These are phyloP conservation scores for Calonectria montana DNA, from an alignment of 2,329 filamentous ascomycete species.

Conservation along the genomic window DNA sequence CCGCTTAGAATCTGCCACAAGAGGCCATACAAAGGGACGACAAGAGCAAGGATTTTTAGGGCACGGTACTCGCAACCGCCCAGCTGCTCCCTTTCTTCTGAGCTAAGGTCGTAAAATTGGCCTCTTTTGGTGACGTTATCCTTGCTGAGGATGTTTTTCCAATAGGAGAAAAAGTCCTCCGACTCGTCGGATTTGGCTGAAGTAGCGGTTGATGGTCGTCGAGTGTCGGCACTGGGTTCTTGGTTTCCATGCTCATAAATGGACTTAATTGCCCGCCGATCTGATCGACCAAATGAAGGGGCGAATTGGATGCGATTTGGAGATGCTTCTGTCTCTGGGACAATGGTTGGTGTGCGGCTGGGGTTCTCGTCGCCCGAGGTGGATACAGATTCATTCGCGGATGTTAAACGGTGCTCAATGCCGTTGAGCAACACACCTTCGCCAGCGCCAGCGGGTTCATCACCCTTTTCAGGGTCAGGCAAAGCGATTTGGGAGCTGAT, in stretches of 20 bases:
- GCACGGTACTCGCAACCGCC: constrained; percentile 75
- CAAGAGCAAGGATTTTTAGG: constrained; percentile 66
- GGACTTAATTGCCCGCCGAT: constrained; percentile 25
- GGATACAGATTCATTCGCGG: constrained; percentile 32
- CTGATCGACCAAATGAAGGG: constrained; percentile 13
- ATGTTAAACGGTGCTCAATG: constrained; percentile 30
- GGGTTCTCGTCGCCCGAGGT: constrained; percentile 35
- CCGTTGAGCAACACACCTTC: neutral
- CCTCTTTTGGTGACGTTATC: constrained; percentile 62
- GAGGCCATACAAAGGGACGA: constrained; percentile 71
- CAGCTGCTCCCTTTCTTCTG: constrained; percentile 65
- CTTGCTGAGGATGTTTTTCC: constrained; percentile 49
- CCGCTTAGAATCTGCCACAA: constrained; percentile 69
- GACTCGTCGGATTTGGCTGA: constrained; percentile 38
- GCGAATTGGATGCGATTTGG: constrained; percentile 39
- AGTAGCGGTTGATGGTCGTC: constrained; percentile 34
- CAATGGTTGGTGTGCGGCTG: constrained; percentile 38
- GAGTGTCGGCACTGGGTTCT: neutral
- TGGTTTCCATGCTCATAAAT: constrained; percentile 35
- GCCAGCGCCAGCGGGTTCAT: neutral
- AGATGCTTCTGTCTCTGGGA: constrained; percentile 11
- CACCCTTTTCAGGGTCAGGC: neutral
- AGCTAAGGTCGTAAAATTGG: constrained; percentile 64
- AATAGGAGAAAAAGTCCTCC: constrained; percentile 44
- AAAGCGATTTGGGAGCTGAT: neutral